Percentiles rank a stretch among this genome's conserved stretches.
These are phyloP conservation scores for Basidiobolus meristosporus DNA, from an alignment of 371 early-diverging fungal species.

Conservation along the genomic window DNA sequence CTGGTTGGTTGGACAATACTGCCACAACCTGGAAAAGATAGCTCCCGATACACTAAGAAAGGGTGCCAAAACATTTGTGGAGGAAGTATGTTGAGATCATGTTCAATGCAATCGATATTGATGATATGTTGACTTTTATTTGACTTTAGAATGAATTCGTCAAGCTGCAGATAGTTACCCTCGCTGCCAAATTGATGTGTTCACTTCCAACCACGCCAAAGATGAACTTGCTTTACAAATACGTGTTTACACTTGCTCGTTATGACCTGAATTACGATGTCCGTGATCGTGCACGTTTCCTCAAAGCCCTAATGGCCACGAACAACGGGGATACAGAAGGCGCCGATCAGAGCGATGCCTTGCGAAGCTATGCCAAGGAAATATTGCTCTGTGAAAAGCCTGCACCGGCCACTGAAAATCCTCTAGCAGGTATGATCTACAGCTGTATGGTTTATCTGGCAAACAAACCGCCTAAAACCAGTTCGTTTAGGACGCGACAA, in stretches of 20 bases:
- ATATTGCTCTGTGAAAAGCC: constrained; percentile 5
- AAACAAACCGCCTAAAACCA: no score
- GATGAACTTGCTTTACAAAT: constrained; percentile 32
- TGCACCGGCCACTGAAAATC: constrained; percentile 5
- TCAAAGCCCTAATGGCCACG: constrained; percentile 27
- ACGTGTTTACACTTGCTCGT: constrained; percentile 65
- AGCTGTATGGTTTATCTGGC: no score
- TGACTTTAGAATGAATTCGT: constrained; percentile 24
- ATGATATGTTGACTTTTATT: no score
- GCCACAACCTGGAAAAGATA: constrained; percentile 16
- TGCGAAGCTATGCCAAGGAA: constrained; percentile 3
- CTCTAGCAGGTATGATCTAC: constrained; percentile 2
- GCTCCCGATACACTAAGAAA: constrained; percentile 72
- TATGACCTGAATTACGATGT: constrained; percentile 79
- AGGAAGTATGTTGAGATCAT: constrained; percentile 22
- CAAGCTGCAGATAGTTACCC: constrained; percentile 62
- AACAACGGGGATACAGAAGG: no score
- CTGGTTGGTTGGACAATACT: constrained; percentile 72
- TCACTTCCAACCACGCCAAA: constrained; percentile 19
- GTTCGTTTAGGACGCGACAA: constrained; percentile 4
- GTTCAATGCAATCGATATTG: no score
- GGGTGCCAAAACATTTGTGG: constrained; percentile 44
- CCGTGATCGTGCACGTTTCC: constrained; percentile 73
- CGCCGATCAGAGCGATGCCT: not conserved
- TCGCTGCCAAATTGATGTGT: constrained; percentile 48